Percentiles rank a stretch among this genome's conserved stretches.
phyloP scores from a whole-genome alignment of 208 protist species.

The Acanthamoeba castellanii region DNA sequence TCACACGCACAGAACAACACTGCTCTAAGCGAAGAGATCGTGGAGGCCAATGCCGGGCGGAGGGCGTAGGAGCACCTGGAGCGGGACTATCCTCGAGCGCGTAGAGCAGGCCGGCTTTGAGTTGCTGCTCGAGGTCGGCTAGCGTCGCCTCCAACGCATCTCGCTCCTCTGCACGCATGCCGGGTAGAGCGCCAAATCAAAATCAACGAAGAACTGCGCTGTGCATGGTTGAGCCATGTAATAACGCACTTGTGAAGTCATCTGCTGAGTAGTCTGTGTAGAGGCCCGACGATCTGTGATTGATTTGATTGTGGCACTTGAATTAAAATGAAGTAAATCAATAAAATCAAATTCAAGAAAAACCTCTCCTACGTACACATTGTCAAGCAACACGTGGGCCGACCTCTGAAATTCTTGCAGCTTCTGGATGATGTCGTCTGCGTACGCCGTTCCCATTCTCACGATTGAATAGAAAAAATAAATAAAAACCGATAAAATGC shows the following conservation, averaged over 20 bases:
- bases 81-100: neutral
- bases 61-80: neutral
- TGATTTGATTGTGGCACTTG: neutral
- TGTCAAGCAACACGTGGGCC: neutral
- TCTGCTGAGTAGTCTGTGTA: conserved; percentile 11
- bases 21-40: too few relatives aligned
- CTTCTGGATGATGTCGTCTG: conserved; percentile 26
- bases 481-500: neutral
- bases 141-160: conserved; percentile 1
- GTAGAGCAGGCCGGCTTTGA: conserved; percentile 41
- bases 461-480: neutral
- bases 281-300: neutral
- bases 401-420: neutral
- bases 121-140: conserved; percentile 21
- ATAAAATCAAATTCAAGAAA: neutral
- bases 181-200: neutral
- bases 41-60: too few relatives aligned
- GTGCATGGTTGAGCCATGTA: too few relatives aligned
- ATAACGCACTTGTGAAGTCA: neutral
- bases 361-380: neutral
- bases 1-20: neutral
- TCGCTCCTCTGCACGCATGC: neutral
- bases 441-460: neutral
- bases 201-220: neutral
- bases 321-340: neutral